Percentiles rank a stretch among this genome's conserved stretches.
Evolutionary conservation across 2,329 filamentous ascomycete species (phyloP).

Genomic region (Sarocladium oryzae): DNA sequence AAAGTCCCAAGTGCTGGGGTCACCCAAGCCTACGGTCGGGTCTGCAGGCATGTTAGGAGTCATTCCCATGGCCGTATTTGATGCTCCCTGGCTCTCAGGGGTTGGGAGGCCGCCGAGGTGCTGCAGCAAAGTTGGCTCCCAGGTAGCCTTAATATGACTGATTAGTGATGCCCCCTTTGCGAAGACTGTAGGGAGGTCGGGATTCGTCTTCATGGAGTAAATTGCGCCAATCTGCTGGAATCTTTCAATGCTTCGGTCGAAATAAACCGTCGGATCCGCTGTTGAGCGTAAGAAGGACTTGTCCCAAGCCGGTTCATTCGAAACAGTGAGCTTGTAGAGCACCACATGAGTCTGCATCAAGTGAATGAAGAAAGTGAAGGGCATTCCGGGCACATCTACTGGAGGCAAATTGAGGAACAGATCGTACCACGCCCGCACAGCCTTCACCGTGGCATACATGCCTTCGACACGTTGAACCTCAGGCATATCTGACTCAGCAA

Average conservation of each 20-base stretch:
- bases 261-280: slow-evolving; percentile 27
- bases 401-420: slow-evolving; percentile 26
- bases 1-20: slow-evolving; percentile 23
- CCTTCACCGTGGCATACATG: slow-evolving; percentile 29
- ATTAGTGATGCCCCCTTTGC: slow-evolving; percentile 29
- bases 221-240: slow-evolving; percentile 20
- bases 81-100: slow-evolving; percentile 18
- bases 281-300: slow-evolving; percentile 27
- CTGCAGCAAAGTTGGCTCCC: slow-evolving; percentile 28
- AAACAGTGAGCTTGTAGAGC: slow-evolving; percentile 32
- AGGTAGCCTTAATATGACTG: slow-evolving; percentile 24
- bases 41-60: slow-evolving; percentile 13
- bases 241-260: slow-evolving; percentile 28
- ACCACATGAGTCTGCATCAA: slow-evolving; percentile 29
- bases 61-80: neutral
- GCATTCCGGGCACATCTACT: slow-evolving; percentile 22
- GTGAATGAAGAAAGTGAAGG: slow-evolving; percentile 27
- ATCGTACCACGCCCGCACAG: slow-evolving; percentile 30
- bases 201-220: slow-evolving; percentile 22
- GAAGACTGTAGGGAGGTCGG: slow-evolving; percentile 25
- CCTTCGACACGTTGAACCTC: slow-evolving; percentile 25
- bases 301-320: slow-evolving; percentile 36
- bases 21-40: slow-evolving; percentile 14
- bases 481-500: slow-evolving; percentile 23
- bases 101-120: slow-evolving; percentile 23